These are phyloP conservation scores for Spathaspora arborariae DNA, from an alignment of 805 yeast genomes.

Conservation along the genomic window DNA sequence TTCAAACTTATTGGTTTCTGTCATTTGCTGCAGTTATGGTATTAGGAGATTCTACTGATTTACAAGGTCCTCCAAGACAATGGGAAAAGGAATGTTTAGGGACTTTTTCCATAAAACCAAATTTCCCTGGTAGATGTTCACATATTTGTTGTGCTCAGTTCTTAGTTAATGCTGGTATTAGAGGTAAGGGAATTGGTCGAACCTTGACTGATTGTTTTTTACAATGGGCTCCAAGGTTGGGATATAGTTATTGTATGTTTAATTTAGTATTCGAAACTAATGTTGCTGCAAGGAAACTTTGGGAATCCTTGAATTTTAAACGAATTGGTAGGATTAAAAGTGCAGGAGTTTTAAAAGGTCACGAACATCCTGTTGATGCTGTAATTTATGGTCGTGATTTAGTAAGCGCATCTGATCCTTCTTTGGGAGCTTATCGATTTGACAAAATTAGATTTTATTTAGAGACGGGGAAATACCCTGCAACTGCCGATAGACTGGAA, in stretches of 20 bases:
- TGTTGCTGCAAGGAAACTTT: conserved; percentile 71
- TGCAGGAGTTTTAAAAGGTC: conserved; percentile 87
- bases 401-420: conserved; percentile 49
- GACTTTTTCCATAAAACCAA: conserved; percentile 77
- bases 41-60: conserved; percentile 62
- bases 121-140: conserved; percentile 88
- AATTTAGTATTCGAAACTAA: conserved; percentile 88
- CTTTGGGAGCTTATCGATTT: conserved; percentile 55
- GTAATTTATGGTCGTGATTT: conserved; percentile 80
- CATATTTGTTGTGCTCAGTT: conserved; percentile 91
- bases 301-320: conserved; percentile 73
- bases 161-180: conserved; percentile 85
- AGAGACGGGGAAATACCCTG: conserved; percentile 84
- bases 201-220: conserved; percentile 79
- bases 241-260: conserved; percentile 80
- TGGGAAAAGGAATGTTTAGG: conserved; percentile 96
- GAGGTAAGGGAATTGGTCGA: conserved; percentile 89
- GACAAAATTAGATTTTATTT: conserved; percentile 76
- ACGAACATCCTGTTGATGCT: conserved; percentile 82
- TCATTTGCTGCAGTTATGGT: conserved; percentile 74
- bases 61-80: conserved; percentile 48
- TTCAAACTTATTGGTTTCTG: conserved; percentile 85
- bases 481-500: conserved; percentile 74
- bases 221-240: conserved; percentile 88
- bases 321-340: conserved; percentile 75